Conservation (phyloP, 495 filamentous ascomycete species). For the Evernia prunastri region DNA sequence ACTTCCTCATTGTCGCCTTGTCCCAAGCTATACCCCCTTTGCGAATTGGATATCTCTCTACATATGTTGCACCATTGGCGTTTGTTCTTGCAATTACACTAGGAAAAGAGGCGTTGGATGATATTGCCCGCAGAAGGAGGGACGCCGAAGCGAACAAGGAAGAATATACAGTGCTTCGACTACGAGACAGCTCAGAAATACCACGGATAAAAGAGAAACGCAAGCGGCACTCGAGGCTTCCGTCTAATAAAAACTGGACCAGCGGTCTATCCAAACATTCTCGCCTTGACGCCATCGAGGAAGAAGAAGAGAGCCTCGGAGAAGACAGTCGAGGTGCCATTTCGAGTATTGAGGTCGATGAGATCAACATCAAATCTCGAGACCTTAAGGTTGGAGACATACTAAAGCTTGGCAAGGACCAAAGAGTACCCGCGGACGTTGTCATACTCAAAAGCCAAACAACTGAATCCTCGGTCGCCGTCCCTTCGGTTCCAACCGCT, state of each 20-base stretch:
- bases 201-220: conserved; percentile 25
- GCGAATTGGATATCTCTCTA: conserved; percentile 88
- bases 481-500: conserved; percentile 18
- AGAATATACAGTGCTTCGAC: conserved; percentile 70
- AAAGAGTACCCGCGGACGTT: conserved; percentile 89
- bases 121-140: conserved; percentile 74
- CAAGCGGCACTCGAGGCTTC: conserved; percentile 20
- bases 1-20: conserved; percentile 90
- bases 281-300: conserved; percentile 34
- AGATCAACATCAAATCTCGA: conserved; percentile 71
- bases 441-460: conserved; percentile 81
- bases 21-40: conserved; percentile 86
- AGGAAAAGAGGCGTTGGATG: conserved; percentile 93
- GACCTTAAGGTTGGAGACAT: conserved; percentile 94
- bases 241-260: conserved; percentile 8
- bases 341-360: conserved; percentile 37
- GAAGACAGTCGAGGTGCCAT: conserved; percentile 18
- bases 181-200: conserved; percentile 44
- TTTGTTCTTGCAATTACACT: conserved; percentile 89
- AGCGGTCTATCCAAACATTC: conserved; percentile 19
- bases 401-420: conserved; percentile 81
- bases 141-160: conserved; percentile 95
- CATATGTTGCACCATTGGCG: conserved; percentile 86
- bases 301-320: conserved; percentile 43
- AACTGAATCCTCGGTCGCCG: conserved; percentile 45